Evolutionary conservation across 2,329 filamentous ascomycete species (phyloP), one percentile per base, ranked within the genome.

Genomic region (Leptoxyphium fumago): DNA sequence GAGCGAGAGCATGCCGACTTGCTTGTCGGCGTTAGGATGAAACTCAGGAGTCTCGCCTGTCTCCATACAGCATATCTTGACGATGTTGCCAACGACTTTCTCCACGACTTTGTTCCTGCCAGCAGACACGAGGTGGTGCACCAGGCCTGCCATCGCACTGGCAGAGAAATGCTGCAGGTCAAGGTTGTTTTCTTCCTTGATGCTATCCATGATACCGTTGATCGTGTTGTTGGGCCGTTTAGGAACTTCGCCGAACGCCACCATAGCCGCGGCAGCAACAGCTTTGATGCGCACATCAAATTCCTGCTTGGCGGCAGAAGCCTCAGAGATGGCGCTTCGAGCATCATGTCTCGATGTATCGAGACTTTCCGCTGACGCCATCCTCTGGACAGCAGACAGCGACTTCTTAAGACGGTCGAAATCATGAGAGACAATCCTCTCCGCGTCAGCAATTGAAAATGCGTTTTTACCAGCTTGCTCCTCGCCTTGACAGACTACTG

Each of bases 11-110:
- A 98, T 91, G 11, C 82, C 81, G 50, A 80, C 78, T 39, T 81
- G 83, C 56, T 93, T 81, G 38, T 71, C 62, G 1, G 82, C 83
- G 56, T 96, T 91, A 26, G 84, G 80, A 4, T 81, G 78, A 60
- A 96, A 96, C 57, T 96, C 91, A 0, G 91, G 91, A 0, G 93
- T 98, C 62, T 98, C 93, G 0, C 91, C 89, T 1, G 93, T 94
- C 60, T 98, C 91, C 56, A 95, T 86, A 58, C 91, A 98, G 50
- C 87, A 94, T 64, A 95, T 98, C 59, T 95, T 96, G 66, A 94
- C 85, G 43, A 98, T 65, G 58, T 98, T 98, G 40, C 84, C 80
- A 26, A 96, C 88, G 11, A 98, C 84, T 66, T 98, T 98, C 61
- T 95, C 88, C 13, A 91, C 88, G 10, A 93, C 86, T 13, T 81